Evolutionary conservation across 345 rosid genomes (phyloP), one percentile per base, ranked within the genome.

Genomic region (Eucalyptus polybractea): DNA sequence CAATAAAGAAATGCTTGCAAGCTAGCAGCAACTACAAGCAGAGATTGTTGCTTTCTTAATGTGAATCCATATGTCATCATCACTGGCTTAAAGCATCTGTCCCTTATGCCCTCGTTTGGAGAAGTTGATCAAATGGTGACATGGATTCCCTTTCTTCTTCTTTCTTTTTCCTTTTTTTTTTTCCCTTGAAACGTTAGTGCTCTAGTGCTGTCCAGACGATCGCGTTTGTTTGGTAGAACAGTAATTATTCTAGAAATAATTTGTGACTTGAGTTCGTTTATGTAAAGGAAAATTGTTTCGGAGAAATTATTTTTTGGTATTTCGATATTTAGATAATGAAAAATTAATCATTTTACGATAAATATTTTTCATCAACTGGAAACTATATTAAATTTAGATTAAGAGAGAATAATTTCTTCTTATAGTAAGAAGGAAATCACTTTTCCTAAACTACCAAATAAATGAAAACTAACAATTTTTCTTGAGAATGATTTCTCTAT

Each of bases 11-110:
- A 51, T 86, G 90, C 89, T 91, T 94, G 94, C 93, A 90, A 94
- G 94, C 93, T 94, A 90, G 94, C 95, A 92, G 88, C 93, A 86
- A 93, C 93, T 90, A 86, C 3, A 83, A 50, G 47, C 4, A 40
- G 16, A 40, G 47, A 37, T 76, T 76, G 47, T 76, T 76, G 83
- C 24, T 76, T 76, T 76, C 83, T 76, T 76, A 76, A 76, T 40
- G 83, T 76, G 83, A 21, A 76, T 76, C 83, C 83, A 40, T 53
- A 76, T 76, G 47, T 76, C 83, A 40, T 37, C 83, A 76, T 76
- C 83, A 76, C 7, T 40, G 42, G 83, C 29, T 44, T 11, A 21
- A 40, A 76, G 83, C 89, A 86, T 86, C 40, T 67, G 51, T 54
- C 72, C 50, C 44, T 58, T 51, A 56, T 87, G 49, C 76, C 47